phyloP scores from a whole-genome alignment of 352 stramenopile species.

The Halophytophthora polymorphica region DNA sequence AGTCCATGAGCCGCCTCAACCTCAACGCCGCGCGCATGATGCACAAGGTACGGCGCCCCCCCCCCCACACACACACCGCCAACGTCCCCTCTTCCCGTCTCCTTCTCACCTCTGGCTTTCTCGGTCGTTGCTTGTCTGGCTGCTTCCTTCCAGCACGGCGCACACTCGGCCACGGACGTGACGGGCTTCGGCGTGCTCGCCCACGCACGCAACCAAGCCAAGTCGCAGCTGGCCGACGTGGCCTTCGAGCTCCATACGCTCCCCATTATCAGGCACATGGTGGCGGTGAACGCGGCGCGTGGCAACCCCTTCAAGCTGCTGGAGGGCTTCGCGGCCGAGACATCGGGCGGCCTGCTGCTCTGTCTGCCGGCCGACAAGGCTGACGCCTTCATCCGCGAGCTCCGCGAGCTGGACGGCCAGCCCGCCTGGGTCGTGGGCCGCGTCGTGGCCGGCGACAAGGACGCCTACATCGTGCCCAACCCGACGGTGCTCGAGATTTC shows the following conservation, averaged over 20 bases:
- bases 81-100: too few species aligned
- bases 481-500: constrained; percentile 58
- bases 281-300: constrained; percentile 83
- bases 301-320: constrained; percentile 92
- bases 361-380: constrained; percentile 85
- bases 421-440: constrained; percentile 92
- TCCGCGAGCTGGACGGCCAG: constrained; percentile 86
- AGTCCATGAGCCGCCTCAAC: constrained; percentile 94
- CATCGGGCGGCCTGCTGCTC: constrained; percentile 92
- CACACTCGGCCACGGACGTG: constrained; percentile 93
- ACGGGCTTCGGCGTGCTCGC: constrained; percentile 95
- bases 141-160: constrained; percentile 58
- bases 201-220: constrained; percentile 91
- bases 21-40: constrained; percentile 89
- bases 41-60: constrained; percentile 72
- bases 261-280: constrained; percentile 90
- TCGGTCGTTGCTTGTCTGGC: background rate
- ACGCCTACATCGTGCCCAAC: constrained; percentile 54
- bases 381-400: constrained; percentile 82
- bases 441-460: constrained; percentile 73
- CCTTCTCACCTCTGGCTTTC: background rate
- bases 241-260: constrained; percentile 93
- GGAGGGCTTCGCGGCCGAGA: constrained; percentile 92
- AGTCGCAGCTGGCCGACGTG: constrained; percentile 87
- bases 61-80: too few species aligned